Conservation (phyloP, 1,284 basidiomycete species). For the Moniliophthora roreri region DNA sequence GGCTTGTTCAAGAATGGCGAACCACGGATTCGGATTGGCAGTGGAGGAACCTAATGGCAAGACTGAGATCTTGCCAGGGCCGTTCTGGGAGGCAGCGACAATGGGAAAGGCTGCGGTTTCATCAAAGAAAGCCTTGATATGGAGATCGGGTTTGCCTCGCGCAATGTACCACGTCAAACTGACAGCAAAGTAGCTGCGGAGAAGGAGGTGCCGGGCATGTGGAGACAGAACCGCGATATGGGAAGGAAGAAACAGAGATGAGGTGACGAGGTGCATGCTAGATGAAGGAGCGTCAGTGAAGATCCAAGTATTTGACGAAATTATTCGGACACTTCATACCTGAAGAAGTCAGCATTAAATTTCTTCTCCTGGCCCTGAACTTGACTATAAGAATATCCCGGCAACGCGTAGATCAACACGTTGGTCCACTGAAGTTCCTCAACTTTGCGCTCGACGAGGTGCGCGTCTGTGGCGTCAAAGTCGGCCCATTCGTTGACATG, state of each 20-base stretch:
- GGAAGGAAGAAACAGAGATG: conserved; percentile 40
- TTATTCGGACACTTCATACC: conserved; percentile 4
- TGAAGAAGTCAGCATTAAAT: conserved; percentile 9
- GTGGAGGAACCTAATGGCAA: conserved; percentile 20
- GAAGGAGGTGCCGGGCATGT: conserved; percentile 29
- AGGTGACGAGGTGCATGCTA: conserved; percentile 46
- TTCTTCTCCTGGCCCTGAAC: neutral
- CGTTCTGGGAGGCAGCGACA: conserved; percentile 25
- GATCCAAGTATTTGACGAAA: neutral
- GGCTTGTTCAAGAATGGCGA: conserved; percentile 20
- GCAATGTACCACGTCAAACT: conserved; percentile 36
- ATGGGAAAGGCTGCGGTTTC: conserved; percentile 26
- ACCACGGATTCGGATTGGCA: conserved; percentile 12
- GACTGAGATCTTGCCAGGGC: conserved; percentile 29
- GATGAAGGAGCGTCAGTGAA: neutral
- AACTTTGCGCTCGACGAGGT: conserved; percentile 4
- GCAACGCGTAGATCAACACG: neutral
- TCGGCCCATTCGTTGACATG: conserved; percentile 49
- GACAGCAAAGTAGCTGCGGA: conserved; percentile 37
- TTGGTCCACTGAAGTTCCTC: conserved; percentile 7
- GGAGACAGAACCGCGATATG: conserved; percentile 29
- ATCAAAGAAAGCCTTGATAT: conserved; percentile 38
- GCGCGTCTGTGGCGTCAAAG: neutral
- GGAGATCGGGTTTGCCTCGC: conserved; percentile 33
- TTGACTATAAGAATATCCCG: neutral